Percentiles rank a stretch among this genome's conserved stretches.
phyloP scores from a whole-genome alignment of 2,329 filamentous ascomycete species.

The Aspergillus brasiliensis region DNA sequence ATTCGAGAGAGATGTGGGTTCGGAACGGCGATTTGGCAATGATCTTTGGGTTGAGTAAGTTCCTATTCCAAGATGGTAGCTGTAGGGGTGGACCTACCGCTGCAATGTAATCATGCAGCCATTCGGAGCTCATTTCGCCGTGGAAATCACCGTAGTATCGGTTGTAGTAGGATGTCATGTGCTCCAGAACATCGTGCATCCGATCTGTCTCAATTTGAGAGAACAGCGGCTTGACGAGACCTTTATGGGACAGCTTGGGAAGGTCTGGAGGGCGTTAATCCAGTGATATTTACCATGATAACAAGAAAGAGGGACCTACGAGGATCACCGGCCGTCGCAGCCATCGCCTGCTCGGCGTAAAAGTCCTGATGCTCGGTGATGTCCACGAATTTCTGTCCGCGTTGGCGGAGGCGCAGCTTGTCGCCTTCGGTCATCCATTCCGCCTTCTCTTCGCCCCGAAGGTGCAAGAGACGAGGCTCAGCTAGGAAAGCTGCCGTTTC shows the following conservation, averaged over 20 bases:
- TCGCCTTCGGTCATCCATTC: constrained; percentile 9
- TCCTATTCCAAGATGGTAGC: background rate
- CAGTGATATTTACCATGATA: background rate
- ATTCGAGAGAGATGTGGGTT: constrained; percentile 7
- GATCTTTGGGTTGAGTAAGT: background rate
- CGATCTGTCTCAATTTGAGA: background rate
- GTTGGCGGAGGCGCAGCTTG: constrained; percentile 1
- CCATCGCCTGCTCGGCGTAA: background rate
- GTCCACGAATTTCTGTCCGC: constrained; percentile 4
- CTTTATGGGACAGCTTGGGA: background rate
- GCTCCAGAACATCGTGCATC: background rate
- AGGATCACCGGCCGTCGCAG: background rate
- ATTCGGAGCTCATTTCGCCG: constrained; percentile 5
- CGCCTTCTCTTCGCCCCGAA: background rate
- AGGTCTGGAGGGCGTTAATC: background rate
- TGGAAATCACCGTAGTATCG: constrained; percentile 4
- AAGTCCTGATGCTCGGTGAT: background rate
- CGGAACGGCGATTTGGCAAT: background rate
- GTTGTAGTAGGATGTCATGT: constrained; percentile 9
- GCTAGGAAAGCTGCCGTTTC: background rate
- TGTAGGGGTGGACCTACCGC: background rate
- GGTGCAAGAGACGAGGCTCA: background rate
- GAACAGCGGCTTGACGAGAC: constrained; percentile 1
- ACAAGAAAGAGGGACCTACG: background rate
- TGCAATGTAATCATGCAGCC: constrained; percentile 1